These are phyloP conservation scores for Phytophthora chlamydospora DNA, from an alignment of 352 stramenopile genomes.

Conservation along the genomic window DNA sequence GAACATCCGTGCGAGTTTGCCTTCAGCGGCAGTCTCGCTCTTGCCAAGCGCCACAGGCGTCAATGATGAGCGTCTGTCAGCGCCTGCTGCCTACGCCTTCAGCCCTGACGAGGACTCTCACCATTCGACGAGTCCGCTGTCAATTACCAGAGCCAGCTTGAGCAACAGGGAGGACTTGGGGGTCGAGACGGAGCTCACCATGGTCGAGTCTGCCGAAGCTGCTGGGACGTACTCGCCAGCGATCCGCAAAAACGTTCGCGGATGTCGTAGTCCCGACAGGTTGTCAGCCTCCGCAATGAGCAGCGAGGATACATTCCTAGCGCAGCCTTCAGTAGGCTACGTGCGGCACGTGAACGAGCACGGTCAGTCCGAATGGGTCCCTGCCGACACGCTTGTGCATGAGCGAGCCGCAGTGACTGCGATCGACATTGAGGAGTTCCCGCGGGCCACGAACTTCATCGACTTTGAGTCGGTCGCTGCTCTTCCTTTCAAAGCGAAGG, in stretches of 20 bases:
- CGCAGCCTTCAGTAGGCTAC: conserved; percentile 76
- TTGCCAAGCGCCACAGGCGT: conserved; percentile 15
- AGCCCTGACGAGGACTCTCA: conserved; percentile 14
- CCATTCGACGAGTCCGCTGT: conserved; percentile 10
- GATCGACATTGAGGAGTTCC: conserved; percentile 81
- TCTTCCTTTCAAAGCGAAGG: conserved; percentile 73
- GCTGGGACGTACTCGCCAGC: conserved; percentile 54
- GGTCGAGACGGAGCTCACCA: conserved; percentile 77
- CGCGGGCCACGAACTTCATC: conserved; percentile 69
- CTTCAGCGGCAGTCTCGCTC: conserved; percentile 48
- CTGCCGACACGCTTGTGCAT: conserved; percentile 70
- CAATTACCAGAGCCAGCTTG: conserved; percentile 7
- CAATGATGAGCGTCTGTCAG: conserved; percentile 29
- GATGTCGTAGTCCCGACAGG: conserved; percentile 22
- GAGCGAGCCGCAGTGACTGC: conserved; percentile 42
- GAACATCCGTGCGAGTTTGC: conserved; percentile 41
- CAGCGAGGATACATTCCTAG: conserved; percentile 49
- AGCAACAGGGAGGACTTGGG: conserved; percentile 36
- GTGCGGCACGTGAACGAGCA: conserved; percentile 73
- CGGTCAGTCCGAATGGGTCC: conserved; percentile 75
- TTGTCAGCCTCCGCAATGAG: conserved; percentile 16
- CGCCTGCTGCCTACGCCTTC: conserved; percentile 25
- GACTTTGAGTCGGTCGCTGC: conserved; percentile 81
- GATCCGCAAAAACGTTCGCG: conserved; percentile 55
- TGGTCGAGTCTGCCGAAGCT: conserved; percentile 45